Base-by-base conservation (phyloP, 139 green algal genomes). In the Bryopsis sp. region DNA sequence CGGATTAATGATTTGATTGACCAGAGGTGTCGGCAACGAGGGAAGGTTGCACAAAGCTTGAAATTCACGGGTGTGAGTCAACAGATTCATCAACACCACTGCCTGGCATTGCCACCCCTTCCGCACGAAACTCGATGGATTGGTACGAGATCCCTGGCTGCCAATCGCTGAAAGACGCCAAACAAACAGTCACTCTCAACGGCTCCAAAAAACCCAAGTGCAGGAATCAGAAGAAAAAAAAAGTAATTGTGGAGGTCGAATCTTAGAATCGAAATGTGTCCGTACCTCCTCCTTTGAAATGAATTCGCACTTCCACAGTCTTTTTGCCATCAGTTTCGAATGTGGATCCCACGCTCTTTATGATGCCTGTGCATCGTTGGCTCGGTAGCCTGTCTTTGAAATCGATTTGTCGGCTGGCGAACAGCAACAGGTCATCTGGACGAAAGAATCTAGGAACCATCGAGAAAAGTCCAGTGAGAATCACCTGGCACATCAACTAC, bases 51-150 rank as follows among this genome's bases (percentile, higher is more conserved):
- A 80, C 22, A 81, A 48, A 2, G 76, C 76, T 72, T 82, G 72
- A 54, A 90, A 79, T 71, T 91, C 80, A 26, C 85, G 74, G n/a
- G 86, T 71, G 74, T 88, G 79, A 1, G 84, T 76, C 3, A 82
- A 79, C 47, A 86, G 80, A 38, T 77, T 85, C 31, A 78, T 74
- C 2, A 91, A 39, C 2, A 36, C 64, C 0, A 28, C 61, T 22
- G 64, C 73, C 5, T 78, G 59, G 75, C 79, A 84, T 1, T 54
- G 43, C 15, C 43, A 26, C 15, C 43, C 43, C 19, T 54, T 54
- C 15, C 43, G 43, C 43, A 54, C 11, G 19, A 26, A 54, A 19
- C 19, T 26, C 11, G 43, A 54, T 26, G 43, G 15, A 54, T 54
- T 19, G 43, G 15, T 11, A 26, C 15, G 19, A 19, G 43, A 26